These are phyloP conservation scores for Omphalotus olearius DNA, from an alignment of 1,284 basidiomycete species.

Conservation along the genomic window DNA sequence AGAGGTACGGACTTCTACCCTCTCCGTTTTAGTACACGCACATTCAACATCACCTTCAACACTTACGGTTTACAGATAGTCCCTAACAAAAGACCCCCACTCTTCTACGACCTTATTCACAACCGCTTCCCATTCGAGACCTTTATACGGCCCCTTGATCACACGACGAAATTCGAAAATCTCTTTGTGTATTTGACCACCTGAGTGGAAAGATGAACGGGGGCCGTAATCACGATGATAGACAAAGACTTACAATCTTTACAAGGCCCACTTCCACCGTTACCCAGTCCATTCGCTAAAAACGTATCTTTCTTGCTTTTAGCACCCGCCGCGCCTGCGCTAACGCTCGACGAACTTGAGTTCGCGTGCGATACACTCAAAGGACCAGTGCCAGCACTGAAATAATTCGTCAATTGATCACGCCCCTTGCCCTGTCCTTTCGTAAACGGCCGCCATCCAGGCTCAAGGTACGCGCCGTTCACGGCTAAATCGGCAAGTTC, in stretches of 20 bases:
- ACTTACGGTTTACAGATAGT: constrained; percentile 18
- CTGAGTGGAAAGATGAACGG: constrained; percentile 31
- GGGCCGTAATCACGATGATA: not conserved
- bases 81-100: constrained; percentile 63
- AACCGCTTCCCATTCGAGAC: constrained; percentile 67
- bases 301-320: constrained; percentile 14
- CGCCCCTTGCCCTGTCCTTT: constrained; percentile 16
- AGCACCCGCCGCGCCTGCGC: not conserved
- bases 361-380: not conserved
- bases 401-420: not conserved
- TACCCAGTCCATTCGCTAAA: constrained; percentile 15
- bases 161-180: constrained; percentile 68
- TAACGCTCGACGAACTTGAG: not conserved
- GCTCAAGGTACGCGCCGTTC: constrained; percentile 54
- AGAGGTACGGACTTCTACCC: no score
- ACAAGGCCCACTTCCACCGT: constrained; percentile 14
- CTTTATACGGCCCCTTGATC: constrained; percentile 44
- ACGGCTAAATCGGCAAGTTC: constrained; percentile 66
- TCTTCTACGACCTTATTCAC: constrained; percentile 71
- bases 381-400: constrained; percentile 1
- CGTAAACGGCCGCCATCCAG: constrained; percentile 31
- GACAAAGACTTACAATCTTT: constrained; percentile 18
- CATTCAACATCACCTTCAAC: no score
- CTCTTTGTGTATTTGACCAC: constrained; percentile 58
- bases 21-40: no score